These are phyloP conservation scores for Globisporangium middletonii DNA, from an alignment of 352 stramenopile species.

Conservation along the genomic window DNA sequence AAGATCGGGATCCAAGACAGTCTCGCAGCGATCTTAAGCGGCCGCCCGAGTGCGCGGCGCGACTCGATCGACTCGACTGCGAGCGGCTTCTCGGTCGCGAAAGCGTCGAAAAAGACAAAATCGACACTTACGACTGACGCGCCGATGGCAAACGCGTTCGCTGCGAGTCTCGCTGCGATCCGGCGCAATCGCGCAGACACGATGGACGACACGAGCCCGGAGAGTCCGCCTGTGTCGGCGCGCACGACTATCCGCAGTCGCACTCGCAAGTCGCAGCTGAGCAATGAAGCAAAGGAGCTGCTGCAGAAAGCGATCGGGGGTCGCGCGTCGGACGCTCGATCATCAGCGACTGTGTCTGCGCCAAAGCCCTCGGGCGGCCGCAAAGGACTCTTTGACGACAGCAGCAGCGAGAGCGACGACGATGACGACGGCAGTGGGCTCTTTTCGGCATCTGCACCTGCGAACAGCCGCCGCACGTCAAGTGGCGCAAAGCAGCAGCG, in stretches of 20 bases:
- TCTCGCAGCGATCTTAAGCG: conserved; percentile 57
- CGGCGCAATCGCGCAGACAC: conserved; percentile 61
- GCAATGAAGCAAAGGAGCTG: conserved; percentile 71
- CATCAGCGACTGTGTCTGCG: conserved; percentile 14
- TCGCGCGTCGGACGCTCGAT: neutral
- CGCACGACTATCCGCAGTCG: conserved; percentile 31
- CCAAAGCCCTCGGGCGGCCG: conserved; percentile 23
- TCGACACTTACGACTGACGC: conserved; percentile 10
- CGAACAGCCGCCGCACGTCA: neutral
- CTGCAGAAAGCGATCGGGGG: conserved; percentile 53
- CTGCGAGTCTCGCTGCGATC: conserved; percentile 67
- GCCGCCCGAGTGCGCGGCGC: conserved; percentile 26
- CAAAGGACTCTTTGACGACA: conserved; percentile 79
- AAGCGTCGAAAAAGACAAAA: conserved; percentile 20
- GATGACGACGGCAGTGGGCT: conserved; percentile 41
- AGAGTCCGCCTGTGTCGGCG: conserved; percentile 16
- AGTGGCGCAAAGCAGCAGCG: conserved; percentile 11
- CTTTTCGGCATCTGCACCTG: conserved; percentile 23
- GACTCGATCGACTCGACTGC: conserved; percentile 55
- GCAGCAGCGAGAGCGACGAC: conserved; percentile 37
- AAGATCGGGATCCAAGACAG: conserved; percentile 49
- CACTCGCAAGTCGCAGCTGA: conserved; percentile 66
- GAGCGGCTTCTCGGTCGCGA: conserved; percentile 22
- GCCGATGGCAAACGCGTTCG: conserved; percentile 60
- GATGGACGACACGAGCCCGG: conserved; percentile 34